Base-by-base conservation (phyloP, 495 filamentous ascomycete species). In the Hypomontagnella monticulosa region DNA sequence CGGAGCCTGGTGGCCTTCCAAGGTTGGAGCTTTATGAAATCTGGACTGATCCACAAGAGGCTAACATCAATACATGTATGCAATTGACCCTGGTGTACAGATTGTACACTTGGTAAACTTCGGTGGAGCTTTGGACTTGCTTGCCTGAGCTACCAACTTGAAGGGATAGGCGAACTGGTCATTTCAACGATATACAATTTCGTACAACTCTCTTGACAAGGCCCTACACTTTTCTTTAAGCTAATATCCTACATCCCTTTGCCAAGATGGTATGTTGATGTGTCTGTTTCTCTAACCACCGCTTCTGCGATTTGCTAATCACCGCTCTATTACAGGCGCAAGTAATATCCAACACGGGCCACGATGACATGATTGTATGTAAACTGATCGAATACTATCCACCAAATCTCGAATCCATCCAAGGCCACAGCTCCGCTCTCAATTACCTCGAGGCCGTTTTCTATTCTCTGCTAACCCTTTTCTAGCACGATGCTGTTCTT, bases 321-420 rank as follows among this genome's bases (percentile, higher is more conserved):
- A 55, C 38, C 20, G 14, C 33, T 56, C 53, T 61, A 12, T 40
- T 18, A 15, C 37, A 75, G 69, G 89, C 92, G 63, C 91, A 96
- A 84, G 87, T 93, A 66, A 93, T 93, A 73, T 87, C 92, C 38
- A 94, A 93, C 78, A 91, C 91, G 61, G 90, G 91, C 73, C 95
- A 99, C 80, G 96, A 98, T 89, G 94, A 97, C 76, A 98, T 99
- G 93, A 97, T 99, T 84, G 94, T 98, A 92, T 74, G 92, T 87
- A 43, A 56, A 38, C 12, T 10, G 3, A 30, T 11, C 12, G 15
- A 19, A 1, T 3, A 53, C 46, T 14, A n/a, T 16, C 20, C 14
- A 36, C 58, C 34, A 1, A 16, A 52, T 42, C 27, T 48, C 44
- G 27, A 60, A 3, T 10, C 43, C 14, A 1, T 16, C 41, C 36